Evolutionary conservation across 1,284 basidiomycete species (phyloP).

Genomic region (Blastosporella zonata): DNA sequence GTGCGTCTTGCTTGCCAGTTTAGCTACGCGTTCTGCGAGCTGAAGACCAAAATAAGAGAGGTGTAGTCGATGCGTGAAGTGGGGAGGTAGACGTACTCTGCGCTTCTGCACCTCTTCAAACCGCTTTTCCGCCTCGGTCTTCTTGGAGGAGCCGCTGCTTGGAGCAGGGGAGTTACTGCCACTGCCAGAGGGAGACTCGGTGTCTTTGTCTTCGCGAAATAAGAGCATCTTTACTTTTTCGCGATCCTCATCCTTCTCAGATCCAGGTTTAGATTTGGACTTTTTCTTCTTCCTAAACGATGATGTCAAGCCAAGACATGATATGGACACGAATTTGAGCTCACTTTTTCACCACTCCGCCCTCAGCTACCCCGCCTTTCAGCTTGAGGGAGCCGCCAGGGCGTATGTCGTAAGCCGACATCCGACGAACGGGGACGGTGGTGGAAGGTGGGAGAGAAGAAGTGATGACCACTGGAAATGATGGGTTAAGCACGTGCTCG

Average conservation of each 20-base stretch:
- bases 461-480: constrained; percentile 19
- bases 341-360: constrained; percentile 80
- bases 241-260: constrained; percentile 40
- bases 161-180: constrained; percentile 56
- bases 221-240: constrained; percentile 47
- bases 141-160: constrained; percentile 44
- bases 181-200: constrained; percentile 52
- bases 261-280: constrained; percentile 55
- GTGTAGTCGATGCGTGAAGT: background rate
- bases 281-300: constrained; percentile 82
- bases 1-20: constrained; percentile 84
- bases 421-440: constrained; percentile 31
- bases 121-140: constrained; percentile 87
- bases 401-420: constrained; percentile 84
- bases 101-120: constrained; percentile 86
- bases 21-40: constrained; percentile 80
- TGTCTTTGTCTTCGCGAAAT: constrained; percentile 46
- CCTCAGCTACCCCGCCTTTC: constrained; percentile 77
- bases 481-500: constrained; percentile 27
- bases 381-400: constrained; percentile 89
- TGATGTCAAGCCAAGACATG: constrained; percentile 16
- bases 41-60: constrained; percentile 28
- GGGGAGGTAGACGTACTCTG: constrained; percentile 55
- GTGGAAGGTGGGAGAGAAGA: constrained; percentile 17
- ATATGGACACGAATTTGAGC: constrained; percentile 25